Base-by-base conservation (phyloP, 306 rosid genomes). In the Vigna mungo region DNA sequence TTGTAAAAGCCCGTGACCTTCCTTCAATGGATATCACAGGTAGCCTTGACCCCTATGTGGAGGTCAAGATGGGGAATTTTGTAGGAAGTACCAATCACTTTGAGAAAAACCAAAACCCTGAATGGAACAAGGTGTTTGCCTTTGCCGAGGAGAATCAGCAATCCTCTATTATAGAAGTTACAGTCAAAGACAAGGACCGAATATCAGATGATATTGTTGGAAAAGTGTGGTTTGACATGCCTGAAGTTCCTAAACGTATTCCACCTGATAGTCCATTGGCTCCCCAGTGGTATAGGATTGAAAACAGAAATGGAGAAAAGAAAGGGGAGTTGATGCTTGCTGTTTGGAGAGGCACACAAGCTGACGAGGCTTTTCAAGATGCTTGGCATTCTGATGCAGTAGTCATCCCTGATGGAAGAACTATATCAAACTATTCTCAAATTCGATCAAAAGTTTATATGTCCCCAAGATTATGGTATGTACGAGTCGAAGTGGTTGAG, bases 211-310 rank as follows among this genome's bases (percentile, higher is more conserved):
- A 95, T 54, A 48, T 74, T 79, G 98, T 87, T 68, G 98, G 98
- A 59, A 74, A 7, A 59, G 85, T 90, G 63, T 70, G 39, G 61
- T 80, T 95, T 68, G 96, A 90, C 63, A 89, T 95, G 41, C 30
- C 77, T 54, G 98, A 95, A 25, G 86, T 95, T 80, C 98, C 96
- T 47, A 12, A 0, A 0, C 88, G 98, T 13, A 85, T 80, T 85
- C 98, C 98, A 15, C 96, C 98, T 1, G 91, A 95, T 54, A 95
- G 98, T 83, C 98, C 98, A 17, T 74, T 95, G 92, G 98, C 98
- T 82, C 92, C 98, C 4, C 88, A 95, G 81, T 95, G 98, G 98
- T 90, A 95, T 65, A 60, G 93, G 37, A 87, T 95, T 13, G 91
- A 76, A 49, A 77, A 87, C 71, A 90, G 86, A 87, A 88, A 68